phyloP scores from a whole-genome alignment of 306 rosid genomes.

The Vicia villosa region DNA sequence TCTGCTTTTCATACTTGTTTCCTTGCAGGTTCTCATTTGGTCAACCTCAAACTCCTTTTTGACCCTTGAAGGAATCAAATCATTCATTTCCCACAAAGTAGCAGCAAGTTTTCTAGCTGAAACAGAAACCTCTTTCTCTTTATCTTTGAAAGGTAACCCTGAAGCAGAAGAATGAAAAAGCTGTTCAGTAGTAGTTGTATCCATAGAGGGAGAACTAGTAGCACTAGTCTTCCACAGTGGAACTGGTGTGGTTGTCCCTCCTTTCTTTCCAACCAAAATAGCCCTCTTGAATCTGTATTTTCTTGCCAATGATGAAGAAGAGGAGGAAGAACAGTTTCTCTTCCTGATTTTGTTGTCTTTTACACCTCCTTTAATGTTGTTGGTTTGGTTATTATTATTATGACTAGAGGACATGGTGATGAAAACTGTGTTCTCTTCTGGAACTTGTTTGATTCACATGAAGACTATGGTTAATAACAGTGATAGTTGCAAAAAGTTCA shows the following conservation, averaged over 20 bases:
- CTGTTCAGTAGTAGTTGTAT: neutral
- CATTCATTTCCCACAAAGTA: conserved; percentile 78
- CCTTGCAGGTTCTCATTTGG: conserved; percentile 35
- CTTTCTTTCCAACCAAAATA: conserved; percentile 46
- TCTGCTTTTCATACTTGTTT: conserved; percentile 18
- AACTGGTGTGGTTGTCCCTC: conserved; percentile 67
- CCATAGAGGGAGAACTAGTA: conserved; percentile 37
- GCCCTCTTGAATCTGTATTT: conserved; percentile 51
- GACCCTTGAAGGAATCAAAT: conserved; percentile 44
- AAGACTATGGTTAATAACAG: neutral
- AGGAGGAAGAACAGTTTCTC: conserved; percentile 47
- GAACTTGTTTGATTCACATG: neutral
- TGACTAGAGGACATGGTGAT: conserved; percentile 63
- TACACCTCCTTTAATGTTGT: conserved; percentile 7
- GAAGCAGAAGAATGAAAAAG: conserved; percentile 36
- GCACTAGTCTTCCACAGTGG: conserved; percentile 69
- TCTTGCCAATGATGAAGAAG: conserved; percentile 44
- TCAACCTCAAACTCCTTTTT: conserved; percentile 48
- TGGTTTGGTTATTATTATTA: neutral
- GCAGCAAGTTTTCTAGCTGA: conserved; percentile 86
- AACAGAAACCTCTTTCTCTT: conserved; percentile 53
- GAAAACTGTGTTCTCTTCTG: neutral
- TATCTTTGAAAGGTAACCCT: conserved; percentile 36
- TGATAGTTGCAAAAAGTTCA: no score
- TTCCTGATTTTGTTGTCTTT: conserved; percentile 48